Evolutionary conservation across 768 basidiomycete genomes (phyloP), one percentile per base, ranked within the genome.

Genomic region (Daedaleopsis nitida): DNA sequence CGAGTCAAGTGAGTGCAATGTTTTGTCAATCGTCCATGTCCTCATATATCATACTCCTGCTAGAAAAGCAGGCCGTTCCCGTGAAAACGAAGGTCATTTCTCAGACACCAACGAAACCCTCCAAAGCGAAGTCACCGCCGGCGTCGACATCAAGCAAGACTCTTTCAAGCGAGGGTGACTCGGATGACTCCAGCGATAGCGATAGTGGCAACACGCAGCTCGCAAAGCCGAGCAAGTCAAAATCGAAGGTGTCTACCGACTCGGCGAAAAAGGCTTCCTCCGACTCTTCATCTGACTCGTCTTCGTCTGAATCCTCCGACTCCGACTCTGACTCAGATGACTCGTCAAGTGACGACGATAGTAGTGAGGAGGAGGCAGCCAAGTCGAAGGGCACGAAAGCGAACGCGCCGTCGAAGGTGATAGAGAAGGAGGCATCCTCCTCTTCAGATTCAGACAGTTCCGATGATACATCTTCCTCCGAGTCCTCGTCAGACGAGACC

Each of bases 291-390:
- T 32, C 27, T 7, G 27, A 32, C 27, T 32, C 27, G 27, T 32
- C 27, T 32, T 32, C 27, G 27, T 32, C 2, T 3, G 27, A 50
- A 17, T 37, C 39, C 23, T 55, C 54, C 10, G 64, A 59, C 23
- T 64, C 65, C 6, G 60, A 63, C 32, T 65, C 61, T 59, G 57
- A 58, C 13, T 65, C 61, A 0, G 62, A 65, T 34, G 63, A 60
- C 57, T 62, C 63, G 3, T 57, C 55, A 14, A 50, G 50, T 35
- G 58, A 57, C 1, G 62, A 60, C 23, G 55, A 57, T 7, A 42
- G 55, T 10, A 27, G 35, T 12, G 48, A 34, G 12, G 55, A 52
- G 32, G 39, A 17, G 11, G 3, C 39, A 3, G 39, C 10, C 2
- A 42, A 42, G 39, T 17, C 39, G 17, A 42, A 17, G 13, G 47